Base-by-base conservation (phyloP, 768 basidiomycete species). In the Russula compacta region DNA sequence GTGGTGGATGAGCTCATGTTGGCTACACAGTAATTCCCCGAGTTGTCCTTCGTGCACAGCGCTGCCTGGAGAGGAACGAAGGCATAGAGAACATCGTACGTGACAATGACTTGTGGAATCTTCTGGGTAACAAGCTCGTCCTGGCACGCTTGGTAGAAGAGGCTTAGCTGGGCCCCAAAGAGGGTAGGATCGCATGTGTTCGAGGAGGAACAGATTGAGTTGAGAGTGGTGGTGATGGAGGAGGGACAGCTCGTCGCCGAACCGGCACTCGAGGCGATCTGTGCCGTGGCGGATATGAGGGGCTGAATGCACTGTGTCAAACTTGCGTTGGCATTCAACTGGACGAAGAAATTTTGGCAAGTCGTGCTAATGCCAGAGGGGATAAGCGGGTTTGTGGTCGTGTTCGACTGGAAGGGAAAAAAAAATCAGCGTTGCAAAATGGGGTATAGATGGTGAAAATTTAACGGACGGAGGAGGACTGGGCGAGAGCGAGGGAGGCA, bases 61-160 rank as follows among this genome's bases (percentile, higher is more conserved):
- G 92, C 85, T 6, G 71, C 66, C 63, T 74, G 75, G 70, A 95
- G 70, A 8, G 94, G 92, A 11, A 70, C 63, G 48, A 95, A 64
- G 60, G 79, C 65, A 76, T 92, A 99, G 33, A 98, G 75, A 35
- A 83, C 75, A 70, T 98, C 95, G 75, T 98, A 99, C 2, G 81
- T 73, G 32, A 73, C 67, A 71, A 82, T 71, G 49, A 97, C 87
- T 29, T 77, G 70, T 0, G 48, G 1, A 64, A 79, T 81, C 50
- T 74, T 69, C 51, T 58, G 69, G 10, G 79, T 74, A 3, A 82
- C 83, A 66, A 99, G 75, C 75, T 98, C 95, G 19, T 69, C 59
- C 1, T 75, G 59, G 78, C 95, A 99, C 11, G 80, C 78, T 9
- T 79, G 68, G 72, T 85, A 85, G 75, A 98, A 97, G 8, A 76